Evolutionary conservation across 2,329 filamentous ascomycete genomes (phyloP), one percentile per base, ranked within the genome.

Genomic region (Stromatinia cepivora): DNA sequence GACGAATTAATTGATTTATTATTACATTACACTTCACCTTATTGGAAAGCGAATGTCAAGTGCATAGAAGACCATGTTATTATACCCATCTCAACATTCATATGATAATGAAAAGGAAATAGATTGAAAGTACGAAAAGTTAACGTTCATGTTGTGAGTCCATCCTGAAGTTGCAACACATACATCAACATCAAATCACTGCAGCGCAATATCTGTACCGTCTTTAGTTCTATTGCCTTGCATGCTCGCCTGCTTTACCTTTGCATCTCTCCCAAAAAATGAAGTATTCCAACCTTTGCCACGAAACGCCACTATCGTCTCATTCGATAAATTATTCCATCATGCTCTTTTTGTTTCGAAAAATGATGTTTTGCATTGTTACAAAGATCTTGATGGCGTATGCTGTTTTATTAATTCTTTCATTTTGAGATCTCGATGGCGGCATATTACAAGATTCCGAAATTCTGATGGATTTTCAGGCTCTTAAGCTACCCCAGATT

Each of bases 401-500:
- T 39, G 56, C 8, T 34, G 34, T 58, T 39, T 39, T 39, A n/a
- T 17, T 25, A 42, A 8, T 36, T n/a, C 54, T 57, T 57, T 57
- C 54, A 57, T 22, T 39, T n/a, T 39, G 20, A 34, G 34, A 63
- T 45, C 59, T 15, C 7, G 42, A 63, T 50, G 59, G 59, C 59
- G 45, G 48, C 45, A 63, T 50, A 22, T 36, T 22, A 48, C 31
- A 31, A 48, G 61, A 63, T 63, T 25, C 13, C 31, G 31, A 20
- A n/a, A 39, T n/a, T 63, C 20, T 5, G 46, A 34, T 22, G 59
- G 25, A n/a, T 48, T 45, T 22, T 20, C 36, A 31, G 46, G 15
- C 22, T 52, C 31, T 53, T 6, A 20, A 50, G 36, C 64, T 67
- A 67, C 64, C 64, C 64, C 64, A 22, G 64, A 67, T 67, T 59